Base-by-base conservation (phyloP, 1,139 yeast genomes). In the Hansenula sp. region DNA sequence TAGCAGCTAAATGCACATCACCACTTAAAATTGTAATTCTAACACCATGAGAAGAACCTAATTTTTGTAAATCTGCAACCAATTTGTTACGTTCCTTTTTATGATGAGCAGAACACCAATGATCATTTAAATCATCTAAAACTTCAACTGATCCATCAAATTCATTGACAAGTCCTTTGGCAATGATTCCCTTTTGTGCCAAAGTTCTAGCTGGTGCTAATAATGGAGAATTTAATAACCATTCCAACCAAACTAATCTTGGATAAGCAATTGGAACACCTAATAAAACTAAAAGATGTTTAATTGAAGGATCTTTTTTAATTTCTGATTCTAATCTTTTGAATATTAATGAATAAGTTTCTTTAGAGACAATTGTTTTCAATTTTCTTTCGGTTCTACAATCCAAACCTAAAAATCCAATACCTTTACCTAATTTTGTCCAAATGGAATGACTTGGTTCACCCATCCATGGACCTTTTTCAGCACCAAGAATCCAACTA, bases 221-320 rank as follows among this genome's bases (percentile, higher is more conserved):
- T 1, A 81, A 42, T 16, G 75, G 65, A 4, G 89, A 81, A 4
- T 82, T 76, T 55, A 91, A 75, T 27, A 91, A 54, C 63, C 76
- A 72, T 65, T 91, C 98, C 28, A 89, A 71, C 93, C 96, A 87
- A 1, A 90, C 96, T 59, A 91, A 68, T 53, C 98, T 75, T 4
- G 99, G 98, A 60, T 93, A 93, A 38, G 94, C 86, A 45, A 91
- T 86, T 3, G 99, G 99, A 11, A 93, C 96, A 32, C 98, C 98
- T 47, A 93, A 70, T 81, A 91, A 75, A 7, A 93, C 80, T 53
- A 87, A 68, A 36, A 91, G 55, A 62, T 93, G 99, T 60, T 84
- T 83, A 38, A 86, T 71, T 10, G 77, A 77, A 12, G 77, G 77
- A 16, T 78, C 70, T 2, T 62, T 60, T 17, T 59, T 52, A 18